A percentile compares a stretch with the other conserved stretches of the same genome.
Conservation (phyloP, 2,329 filamentous ascomycete species). For the Emergomyces africanus region DNA sequence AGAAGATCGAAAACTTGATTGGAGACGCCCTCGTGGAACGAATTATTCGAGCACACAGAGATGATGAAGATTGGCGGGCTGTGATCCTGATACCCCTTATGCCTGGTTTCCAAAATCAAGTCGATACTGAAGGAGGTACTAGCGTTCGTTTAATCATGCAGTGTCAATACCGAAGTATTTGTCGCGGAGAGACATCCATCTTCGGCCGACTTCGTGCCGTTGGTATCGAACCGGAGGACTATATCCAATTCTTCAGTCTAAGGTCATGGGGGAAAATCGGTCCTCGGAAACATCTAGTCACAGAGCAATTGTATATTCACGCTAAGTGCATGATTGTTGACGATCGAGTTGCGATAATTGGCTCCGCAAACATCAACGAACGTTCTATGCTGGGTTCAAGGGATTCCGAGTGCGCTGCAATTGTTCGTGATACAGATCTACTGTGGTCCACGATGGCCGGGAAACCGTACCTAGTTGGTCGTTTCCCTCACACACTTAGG, state of each 20-base stretch:
- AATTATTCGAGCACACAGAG: conserved; percentile 64
- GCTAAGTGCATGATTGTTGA: conserved; percentile 75
- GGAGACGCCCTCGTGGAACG: conserved; percentile 86
- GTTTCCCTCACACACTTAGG: conserved; percentile 68
- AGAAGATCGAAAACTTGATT: conserved; percentile 81
- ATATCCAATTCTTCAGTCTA: conserved; percentile 91
- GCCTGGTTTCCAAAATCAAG: conserved; percentile 85
- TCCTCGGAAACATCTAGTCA: conserved; percentile 58
- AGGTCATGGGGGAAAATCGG: conserved; percentile 87
- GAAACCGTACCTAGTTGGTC: conserved; percentile 55
- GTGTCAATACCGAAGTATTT: conserved; percentile 95
- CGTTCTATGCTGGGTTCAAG: conserved; percentile 69
- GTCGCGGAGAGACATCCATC: conserved; percentile 81
- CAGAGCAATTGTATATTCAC: conserved; percentile 94
- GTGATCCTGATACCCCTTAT: conserved; percentile 86
- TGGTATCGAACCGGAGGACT: conserved; percentile 63
- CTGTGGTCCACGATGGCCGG: conserved; percentile 64
- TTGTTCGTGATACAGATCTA: conserved; percentile 65
- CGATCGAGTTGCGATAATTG: conserved; percentile 69
- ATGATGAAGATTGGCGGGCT: conserved; percentile 76
- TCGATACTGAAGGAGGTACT: conserved; percentile 67
- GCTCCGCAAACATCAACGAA: conserved; percentile 59
- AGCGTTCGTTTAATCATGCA: conserved; percentile 96
- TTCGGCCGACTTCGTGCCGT: conserved; percentile 61
- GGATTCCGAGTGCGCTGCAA: conserved; percentile 76